Base-by-base conservation (phyloP, 2,329 filamentous ascomycete species). In the Epichloe sylvatica region DNA sequence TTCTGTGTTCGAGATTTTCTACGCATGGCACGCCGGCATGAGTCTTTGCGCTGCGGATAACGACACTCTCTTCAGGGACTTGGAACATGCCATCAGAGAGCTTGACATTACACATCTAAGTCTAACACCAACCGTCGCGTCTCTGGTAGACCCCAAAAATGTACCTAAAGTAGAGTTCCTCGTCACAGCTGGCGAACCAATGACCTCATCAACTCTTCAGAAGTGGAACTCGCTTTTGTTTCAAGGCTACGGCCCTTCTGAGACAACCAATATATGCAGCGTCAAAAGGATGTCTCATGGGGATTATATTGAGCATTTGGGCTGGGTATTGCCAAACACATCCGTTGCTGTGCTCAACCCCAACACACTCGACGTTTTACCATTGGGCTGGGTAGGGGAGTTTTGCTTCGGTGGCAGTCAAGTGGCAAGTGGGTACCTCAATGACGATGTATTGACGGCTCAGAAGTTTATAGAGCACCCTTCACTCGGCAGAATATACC, bases 1-100 rank as follows among this genome's bases (percentile, higher is more conserved):
- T 2, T 94, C 87, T 0, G 84, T 94, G 0, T 94, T 94, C 60
- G 89, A 94, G 59, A 90, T 94, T 13, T 91, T 94, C 62, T 94
- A 87, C 57, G 73, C 87, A 0, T 94, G 88, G 84, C 76, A 77
- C 44, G 74, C 75, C 35, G 87, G 87, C 4, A 86, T 91, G 70
- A 84, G 83, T 52, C 70, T 95, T 12, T 94, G 86, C 60, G 78
- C 84, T 2, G 83, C 81, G 0, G 76, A 72, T 0, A 89, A 90
- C 56, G 84, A 92, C 56, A 75, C 78, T 2, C 66, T 94, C 0
- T 87, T 91, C 57, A 73, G 72, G 38, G 81, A 94, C 56, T 69
- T 94, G 8, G 85, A 89, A 61, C 63, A 68, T 19, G 72, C 80
- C 0, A 85, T 94, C 49, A 73, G 79, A 3, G 60, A 64, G 1